Evolutionary conservation across 2,329 filamentous ascomycete species (phyloP).

Genomic region (Fusarium piperis): DNA sequence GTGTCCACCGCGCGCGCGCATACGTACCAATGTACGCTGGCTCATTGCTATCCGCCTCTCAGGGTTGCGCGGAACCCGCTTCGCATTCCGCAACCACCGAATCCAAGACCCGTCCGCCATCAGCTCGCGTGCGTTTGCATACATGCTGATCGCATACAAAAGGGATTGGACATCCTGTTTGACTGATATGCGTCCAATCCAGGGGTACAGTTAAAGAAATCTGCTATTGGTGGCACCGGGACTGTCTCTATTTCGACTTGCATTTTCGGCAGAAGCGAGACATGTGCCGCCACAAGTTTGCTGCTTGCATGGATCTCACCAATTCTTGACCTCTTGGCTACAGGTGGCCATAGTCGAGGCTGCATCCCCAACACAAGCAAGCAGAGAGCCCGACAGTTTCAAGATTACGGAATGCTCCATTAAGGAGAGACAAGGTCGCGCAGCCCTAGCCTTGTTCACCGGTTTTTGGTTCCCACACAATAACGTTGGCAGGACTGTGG

Average conservation of each 20-base stretch:
- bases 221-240: neutral
- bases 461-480: neutral
- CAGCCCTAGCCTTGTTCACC: neutral
- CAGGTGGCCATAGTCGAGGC: neutral
- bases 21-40: neutral
- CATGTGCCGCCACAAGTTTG: neutral
- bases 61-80: slow-evolving; percentile 7
- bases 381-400: neutral
- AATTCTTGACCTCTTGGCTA: neutral
- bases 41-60: neutral
- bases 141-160: neutral
- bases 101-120: neutral
- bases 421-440: neutral
- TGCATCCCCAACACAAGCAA: neutral
- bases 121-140: neutral
- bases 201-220: neutral
- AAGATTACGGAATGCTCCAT: neutral
- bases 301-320: neutral
- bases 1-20: neutral
- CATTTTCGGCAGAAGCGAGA: neutral
- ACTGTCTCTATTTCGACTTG: neutral
- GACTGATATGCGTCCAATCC: neutral
- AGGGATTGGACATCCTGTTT: neutral
- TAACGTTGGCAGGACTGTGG: neutral
- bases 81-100: neutral